phyloP scores from a whole-genome alignment of 495 filamentous ascomycete species.

The Penicillium argentinense region DNA sequence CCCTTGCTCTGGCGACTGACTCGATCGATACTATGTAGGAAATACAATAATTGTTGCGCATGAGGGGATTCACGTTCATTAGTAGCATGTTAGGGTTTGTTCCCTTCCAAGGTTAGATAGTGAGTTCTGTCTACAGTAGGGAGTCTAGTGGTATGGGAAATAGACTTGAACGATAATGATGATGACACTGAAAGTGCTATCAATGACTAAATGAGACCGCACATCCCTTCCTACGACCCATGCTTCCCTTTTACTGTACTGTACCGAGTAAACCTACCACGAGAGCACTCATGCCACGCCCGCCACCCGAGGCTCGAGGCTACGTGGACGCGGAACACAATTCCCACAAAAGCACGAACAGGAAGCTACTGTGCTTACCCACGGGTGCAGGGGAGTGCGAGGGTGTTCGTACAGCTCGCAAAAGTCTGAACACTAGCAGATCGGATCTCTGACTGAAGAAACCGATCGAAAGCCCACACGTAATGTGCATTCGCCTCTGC shows the following conservation, averaged over 20 bases:
- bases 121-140: background rate
- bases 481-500: slow-evolving; percentile 2
- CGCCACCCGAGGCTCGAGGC: background rate
- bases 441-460: slow-evolving; percentile 15
- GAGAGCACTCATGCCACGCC: slow-evolving; percentile 11
- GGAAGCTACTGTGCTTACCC: slow-evolving; percentile 5
- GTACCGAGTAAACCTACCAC: slow-evolving; percentile 6
- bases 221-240: background rate
- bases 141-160: background rate
- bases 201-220: background rate
- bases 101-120: background rate
- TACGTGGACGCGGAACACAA: background rate
- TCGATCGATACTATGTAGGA: slow-evolving; percentile 15
- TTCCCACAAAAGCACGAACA: slow-evolving; percentile 7
- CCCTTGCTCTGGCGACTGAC: slow-evolving; percentile 21
- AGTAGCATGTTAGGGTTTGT: background rate
- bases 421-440: slow-evolving; percentile 1
- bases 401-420: too few species aligned
- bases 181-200: background rate
- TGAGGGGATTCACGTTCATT: background rate
- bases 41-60: slow-evolving; percentile 16
- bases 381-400: too few species aligned
- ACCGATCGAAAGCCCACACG: slow-evolving; percentile 8
- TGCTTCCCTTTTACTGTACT: too few species aligned
- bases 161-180: background rate